Percentiles rank a stretch among this genome's conserved stretches.
Evolutionary conservation across 1,284 basidiomycete genomes (phyloP).

Genomic region (Apiotrichum veenhuisii): DNA sequence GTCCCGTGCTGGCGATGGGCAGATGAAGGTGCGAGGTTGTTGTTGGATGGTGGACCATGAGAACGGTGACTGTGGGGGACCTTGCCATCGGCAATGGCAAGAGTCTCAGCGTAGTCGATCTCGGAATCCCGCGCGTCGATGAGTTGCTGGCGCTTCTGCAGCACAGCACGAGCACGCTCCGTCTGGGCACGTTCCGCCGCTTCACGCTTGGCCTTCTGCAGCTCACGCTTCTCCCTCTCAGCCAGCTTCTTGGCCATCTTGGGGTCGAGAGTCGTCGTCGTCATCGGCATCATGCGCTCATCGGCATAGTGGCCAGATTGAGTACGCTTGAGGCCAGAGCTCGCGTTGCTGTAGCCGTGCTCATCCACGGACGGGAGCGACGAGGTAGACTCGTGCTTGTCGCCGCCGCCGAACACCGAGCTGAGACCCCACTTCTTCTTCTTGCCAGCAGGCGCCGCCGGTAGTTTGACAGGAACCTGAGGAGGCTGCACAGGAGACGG

Average conservation of each 20-base stretch:
- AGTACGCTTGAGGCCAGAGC: constrained; percentile 63
- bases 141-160: constrained; percentile 82
- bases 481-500: neutral
- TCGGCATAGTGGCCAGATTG: constrained; percentile 67
- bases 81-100: neutral
- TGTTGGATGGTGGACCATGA: neutral
- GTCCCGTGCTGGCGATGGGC: neutral
- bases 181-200: constrained; percentile 61
- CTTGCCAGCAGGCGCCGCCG: constrained; percentile 32
- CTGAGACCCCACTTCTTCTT: constrained; percentile 51
- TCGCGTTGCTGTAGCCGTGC: constrained; percentile 43
- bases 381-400: constrained; percentile 57
- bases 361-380: constrained; percentile 60
- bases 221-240: constrained; percentile 74
- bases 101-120: constrained; percentile 17
- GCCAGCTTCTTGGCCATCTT: constrained; percentile 90
- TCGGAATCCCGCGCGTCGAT: constrained; percentile 55
- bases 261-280: constrained; percentile 54
- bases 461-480: neutral
- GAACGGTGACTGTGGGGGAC: neutral
- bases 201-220: constrained; percentile 79
- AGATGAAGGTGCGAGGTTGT: neutral
- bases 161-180: constrained; percentile 90
- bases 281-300: constrained; percentile 56
- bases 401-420: constrained; percentile 68